Conservation (phyloP, 2,329 filamentous ascomycete genomes). For the Microsporum ferrugineum region DNA sequence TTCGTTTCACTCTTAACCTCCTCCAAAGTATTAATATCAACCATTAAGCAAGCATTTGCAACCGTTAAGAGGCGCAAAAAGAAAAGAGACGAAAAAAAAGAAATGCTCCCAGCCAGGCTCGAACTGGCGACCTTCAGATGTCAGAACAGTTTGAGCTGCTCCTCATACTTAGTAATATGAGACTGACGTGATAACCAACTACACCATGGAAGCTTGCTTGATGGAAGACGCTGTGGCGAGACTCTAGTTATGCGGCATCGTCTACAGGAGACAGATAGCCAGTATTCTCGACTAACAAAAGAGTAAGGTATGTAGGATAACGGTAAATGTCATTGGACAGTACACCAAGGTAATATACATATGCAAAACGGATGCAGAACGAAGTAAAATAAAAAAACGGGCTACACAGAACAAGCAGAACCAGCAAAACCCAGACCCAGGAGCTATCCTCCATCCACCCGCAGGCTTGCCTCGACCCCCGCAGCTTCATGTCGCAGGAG, state of each 20-base stretch:
- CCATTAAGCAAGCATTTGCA: not conserved
- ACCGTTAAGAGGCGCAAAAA: no score
- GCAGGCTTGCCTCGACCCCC: no score
- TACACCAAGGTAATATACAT: no score
- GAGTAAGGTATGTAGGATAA: no score
- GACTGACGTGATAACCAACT: conserved; percentile 15
- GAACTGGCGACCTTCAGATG: conserved; percentile 15
- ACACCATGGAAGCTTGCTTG: conserved; percentile 13
- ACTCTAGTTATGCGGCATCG: not conserved
- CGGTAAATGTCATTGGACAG: no score
- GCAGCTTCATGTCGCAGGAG: no score
- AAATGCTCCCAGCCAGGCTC: conserved; percentile 14
- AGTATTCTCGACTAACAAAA: no score
- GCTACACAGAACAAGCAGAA: no score
- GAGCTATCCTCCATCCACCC: no score
- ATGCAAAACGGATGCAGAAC: no score
- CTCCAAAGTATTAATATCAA: not conserved
- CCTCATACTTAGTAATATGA: conserved; percentile 13
- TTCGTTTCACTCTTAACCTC: not conserved
- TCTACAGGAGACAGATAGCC: not conserved
- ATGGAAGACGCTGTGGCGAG: not conserved
- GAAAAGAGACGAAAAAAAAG: not conserved
- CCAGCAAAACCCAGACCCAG: no score
- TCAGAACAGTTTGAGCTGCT: conserved; percentile 10
- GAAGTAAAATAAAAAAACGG: no score